Conservation (phyloP, 2,329 filamentous ascomycete species). For the Didymella exigua region DNA sequence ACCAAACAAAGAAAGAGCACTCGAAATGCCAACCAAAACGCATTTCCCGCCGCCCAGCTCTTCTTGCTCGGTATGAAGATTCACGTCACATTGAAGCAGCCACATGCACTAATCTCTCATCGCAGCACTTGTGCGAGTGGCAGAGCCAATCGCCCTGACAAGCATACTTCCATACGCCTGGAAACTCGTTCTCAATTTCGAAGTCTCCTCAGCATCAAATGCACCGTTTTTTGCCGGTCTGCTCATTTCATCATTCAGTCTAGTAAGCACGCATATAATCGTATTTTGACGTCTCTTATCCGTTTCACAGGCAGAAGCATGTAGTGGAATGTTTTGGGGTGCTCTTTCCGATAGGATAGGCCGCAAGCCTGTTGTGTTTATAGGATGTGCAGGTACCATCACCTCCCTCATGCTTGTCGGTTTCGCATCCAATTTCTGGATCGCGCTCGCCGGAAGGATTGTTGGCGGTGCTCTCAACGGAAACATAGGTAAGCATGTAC, state of each 20-base stretch:
- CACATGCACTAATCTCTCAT: slow-evolving; percentile 9
- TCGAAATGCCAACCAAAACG: slow-evolving; percentile 69
- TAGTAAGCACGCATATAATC: slow-evolving; percentile 46
- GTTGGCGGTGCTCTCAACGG: slow-evolving; percentile 85
- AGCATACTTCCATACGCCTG: slow-evolving; percentile 84
- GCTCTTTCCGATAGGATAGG: slow-evolving; percentile 48
- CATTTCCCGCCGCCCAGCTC: slow-evolving; percentile 81
- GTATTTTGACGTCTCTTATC: background rate
- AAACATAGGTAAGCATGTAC: slow-evolving; percentile 63
- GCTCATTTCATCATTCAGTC: slow-evolving; percentile 89
- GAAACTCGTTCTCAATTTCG: slow-evolving; percentile 47
- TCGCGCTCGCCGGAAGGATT: slow-evolving; percentile 76
- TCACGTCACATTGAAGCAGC: background rate
- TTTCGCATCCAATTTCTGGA: slow-evolving; percentile 80
- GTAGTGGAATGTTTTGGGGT: slow-evolving; percentile 73
- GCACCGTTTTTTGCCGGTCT: slow-evolving; percentile 84
- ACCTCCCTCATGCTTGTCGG: slow-evolving; percentile 83
- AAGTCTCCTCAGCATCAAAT: slow-evolving; percentile 44
- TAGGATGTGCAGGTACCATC: slow-evolving; percentile 75
- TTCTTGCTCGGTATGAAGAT: slow-evolving; percentile 75
- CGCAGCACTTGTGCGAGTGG: slow-evolving; percentile 85
- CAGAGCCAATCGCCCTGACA: slow-evolving; percentile 90
- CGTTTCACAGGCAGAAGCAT: slow-evolving; percentile 66
- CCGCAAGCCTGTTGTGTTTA: slow-evolving; percentile 48
- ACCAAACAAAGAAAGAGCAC: slow-evolving; percentile 61